phyloP scores from a whole-genome alignment of 306 rosid genomes.

The Crotalaria pallida region DNA sequence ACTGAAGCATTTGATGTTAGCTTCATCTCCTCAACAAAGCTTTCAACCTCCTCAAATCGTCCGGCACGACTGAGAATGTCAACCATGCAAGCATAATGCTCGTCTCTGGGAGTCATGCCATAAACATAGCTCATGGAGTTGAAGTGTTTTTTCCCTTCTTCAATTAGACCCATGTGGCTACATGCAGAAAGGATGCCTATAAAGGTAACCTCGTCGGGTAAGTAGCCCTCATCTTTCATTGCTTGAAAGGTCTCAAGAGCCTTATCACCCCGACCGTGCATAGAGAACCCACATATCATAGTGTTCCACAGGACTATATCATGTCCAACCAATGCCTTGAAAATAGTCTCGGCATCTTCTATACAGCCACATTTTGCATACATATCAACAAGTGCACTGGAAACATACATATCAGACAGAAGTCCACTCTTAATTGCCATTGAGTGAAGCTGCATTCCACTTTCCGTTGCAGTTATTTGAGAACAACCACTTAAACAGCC shows the following conservation, averaged over 20 bases:
- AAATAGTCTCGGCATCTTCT: constrained; percentile 37
- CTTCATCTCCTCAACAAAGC: constrained; percentile 31
- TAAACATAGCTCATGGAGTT: constrained; percentile 12
- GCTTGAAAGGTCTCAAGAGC: constrained; percentile 32
- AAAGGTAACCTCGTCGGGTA: constrained; percentile 32
- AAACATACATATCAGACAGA: constrained; percentile 23
- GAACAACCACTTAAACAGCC: constrained; percentile 32
- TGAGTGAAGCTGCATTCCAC: constrained; percentile 29
- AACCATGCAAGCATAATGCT: constrained; percentile 38
- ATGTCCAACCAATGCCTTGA: constrained; percentile 16
- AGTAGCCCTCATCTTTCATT: background rate
- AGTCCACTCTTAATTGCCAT: constrained; percentile 30
- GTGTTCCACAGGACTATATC: constrained; percentile 34
- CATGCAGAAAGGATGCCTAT: constrained; percentile 37
- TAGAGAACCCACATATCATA: constrained; percentile 37
- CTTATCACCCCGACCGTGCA: constrained; percentile 28
- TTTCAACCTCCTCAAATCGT: constrained; percentile 32
- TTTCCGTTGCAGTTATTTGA: constrained; percentile 24
- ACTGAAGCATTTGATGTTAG: constrained; percentile 21
- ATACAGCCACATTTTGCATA: constrained; percentile 40
- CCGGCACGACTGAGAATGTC: constrained; percentile 41
- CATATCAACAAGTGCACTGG: constrained; percentile 31
- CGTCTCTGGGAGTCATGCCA: constrained; percentile 27
- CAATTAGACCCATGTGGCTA: constrained; percentile 34
- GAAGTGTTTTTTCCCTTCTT: constrained; percentile 29